These are phyloP conservation scores for Stylosanthes scabra DNA, from an alignment of 331 rosid genomes.

Conservation along the genomic window DNA sequence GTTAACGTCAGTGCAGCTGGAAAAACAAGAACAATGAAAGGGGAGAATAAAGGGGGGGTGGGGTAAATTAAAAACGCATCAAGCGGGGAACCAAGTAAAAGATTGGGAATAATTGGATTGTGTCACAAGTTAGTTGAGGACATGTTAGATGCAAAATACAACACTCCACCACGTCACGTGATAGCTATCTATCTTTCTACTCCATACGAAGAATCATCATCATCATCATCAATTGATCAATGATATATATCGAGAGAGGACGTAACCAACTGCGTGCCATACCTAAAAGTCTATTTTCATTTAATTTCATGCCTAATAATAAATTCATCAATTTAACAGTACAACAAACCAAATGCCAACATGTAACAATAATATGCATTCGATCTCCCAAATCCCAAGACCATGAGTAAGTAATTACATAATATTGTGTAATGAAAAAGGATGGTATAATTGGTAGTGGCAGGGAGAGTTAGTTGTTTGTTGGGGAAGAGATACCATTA, in stretches of 20 bases:
- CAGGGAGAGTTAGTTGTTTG: conserved; percentile 28
- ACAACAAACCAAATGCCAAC: too few species aligned
- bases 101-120: conserved; percentile 8
- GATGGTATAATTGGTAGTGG: background rate
- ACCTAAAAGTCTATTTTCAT: background rate
- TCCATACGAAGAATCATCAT: conserved; percentile 14
- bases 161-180: conserved; percentile 28
- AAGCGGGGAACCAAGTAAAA: background rate
- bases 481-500: conserved; percentile 26
- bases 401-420: too few species aligned
- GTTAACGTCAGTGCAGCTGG: conserved; percentile 12
- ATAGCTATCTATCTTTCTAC: background rate
- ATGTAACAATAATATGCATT: too few species aligned
- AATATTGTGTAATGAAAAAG: too few species aligned
- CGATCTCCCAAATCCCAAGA: too few species aligned
- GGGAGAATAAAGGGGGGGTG: conserved; percentile 9
- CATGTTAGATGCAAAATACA: conserved; percentile 28
- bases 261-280: too few species aligned
- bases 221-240: too few species aligned
- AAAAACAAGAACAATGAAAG: background rate
- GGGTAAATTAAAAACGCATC: background rate
- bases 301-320: too few species aligned
- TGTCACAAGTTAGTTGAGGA: conserved; percentile 24
- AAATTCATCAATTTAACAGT: too few species aligned
- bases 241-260: too few species aligned